These are phyloP conservation scores for Diplodia intermedia DNA, from an alignment of 2,329 filamentous ascomycete species.

Conservation along the genomic window DNA sequence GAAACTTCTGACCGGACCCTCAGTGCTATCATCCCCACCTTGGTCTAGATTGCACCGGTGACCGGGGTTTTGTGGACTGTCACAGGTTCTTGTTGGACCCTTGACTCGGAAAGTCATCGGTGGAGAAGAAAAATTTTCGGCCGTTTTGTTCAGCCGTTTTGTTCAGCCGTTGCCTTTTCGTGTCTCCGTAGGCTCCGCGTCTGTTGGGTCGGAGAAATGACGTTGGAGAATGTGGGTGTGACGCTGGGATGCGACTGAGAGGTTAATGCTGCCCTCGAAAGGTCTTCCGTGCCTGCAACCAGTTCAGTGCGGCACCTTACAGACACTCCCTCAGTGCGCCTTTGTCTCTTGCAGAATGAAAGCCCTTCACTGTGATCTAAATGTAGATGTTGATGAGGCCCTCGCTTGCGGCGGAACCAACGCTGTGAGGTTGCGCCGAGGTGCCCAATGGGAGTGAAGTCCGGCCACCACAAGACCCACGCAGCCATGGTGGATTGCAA, in stretches of 20 bases:
- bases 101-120: not conserved
- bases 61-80: not conserved
- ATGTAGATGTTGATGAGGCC: not conserved
- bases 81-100: not conserved
- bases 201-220: not conserved
- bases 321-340: not conserved
- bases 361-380: not conserved
- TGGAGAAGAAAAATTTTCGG: conserved; percentile 1
- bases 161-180: not conserved
- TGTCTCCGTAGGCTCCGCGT: not conserved
- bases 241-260: not conserved
- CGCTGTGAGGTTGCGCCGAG: not conserved
- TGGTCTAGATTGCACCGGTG: not conserved
- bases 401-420: not conserved
- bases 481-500: not conserved
- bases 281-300: not conserved
- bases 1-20: not conserved
- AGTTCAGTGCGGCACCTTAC: not conserved
- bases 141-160: not conserved
- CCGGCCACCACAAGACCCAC: not conserved
- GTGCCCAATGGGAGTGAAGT: not conserved
- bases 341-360: not conserved
- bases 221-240: not conserved
- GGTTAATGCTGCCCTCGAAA: not conserved
- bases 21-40: not conserved